Evolutionary conservation across 2,329 filamentous ascomycete species (phyloP), one percentile per base, ranked within the genome.

Genomic region (Paecilomyces sp.): DNA sequence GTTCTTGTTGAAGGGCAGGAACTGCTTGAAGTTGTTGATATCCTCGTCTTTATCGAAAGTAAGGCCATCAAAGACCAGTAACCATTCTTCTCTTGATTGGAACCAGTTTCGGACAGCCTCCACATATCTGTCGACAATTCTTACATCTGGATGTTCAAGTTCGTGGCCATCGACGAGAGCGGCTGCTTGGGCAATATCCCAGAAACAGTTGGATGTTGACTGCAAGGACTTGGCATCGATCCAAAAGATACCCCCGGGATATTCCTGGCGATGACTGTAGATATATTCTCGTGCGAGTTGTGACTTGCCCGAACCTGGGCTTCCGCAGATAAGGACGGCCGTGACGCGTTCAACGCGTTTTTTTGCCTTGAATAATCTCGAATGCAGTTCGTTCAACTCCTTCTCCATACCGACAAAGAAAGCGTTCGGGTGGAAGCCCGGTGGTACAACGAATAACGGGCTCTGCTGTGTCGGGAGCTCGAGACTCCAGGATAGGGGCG

Each of bases 241-340:
- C 88, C 88, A 90, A 70, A 88, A 90, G 52, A 89, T 79, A 1
- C 88, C 88, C 1, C 86, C 86, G 0, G 83, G 81, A 64, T 87
- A 90, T 61, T 83, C 76, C 3, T 79, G 73, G 36, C 79, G 82
- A 65, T 88, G 82, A 3, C 77, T 71, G 65, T 85, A 88, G 31
- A 88, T 81, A 67, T 89, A 90, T 70, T 90, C 80, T 3, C 87
- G 80, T 30, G 86, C 86, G 13, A 90, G 75, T 66, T 89, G 87
- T 1, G 85, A 86, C 71, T 90, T 90, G 2, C 88, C 88, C 13
- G 83, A 83, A 1, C 88, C 88, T 1, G 86, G 84, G 47, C 86
- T 82, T 36, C 84, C 85, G 63, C 84, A 83, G 11, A 90, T 80
- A 8, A 90, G 74, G 1, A 88, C 85, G 1, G 86, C 84, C 25